Evolutionary conservation across 2,329 filamentous ascomycete species (phyloP), one percentile per base, ranked within the genome.

Genomic region (Sporothrix dimorphospora): DNA sequence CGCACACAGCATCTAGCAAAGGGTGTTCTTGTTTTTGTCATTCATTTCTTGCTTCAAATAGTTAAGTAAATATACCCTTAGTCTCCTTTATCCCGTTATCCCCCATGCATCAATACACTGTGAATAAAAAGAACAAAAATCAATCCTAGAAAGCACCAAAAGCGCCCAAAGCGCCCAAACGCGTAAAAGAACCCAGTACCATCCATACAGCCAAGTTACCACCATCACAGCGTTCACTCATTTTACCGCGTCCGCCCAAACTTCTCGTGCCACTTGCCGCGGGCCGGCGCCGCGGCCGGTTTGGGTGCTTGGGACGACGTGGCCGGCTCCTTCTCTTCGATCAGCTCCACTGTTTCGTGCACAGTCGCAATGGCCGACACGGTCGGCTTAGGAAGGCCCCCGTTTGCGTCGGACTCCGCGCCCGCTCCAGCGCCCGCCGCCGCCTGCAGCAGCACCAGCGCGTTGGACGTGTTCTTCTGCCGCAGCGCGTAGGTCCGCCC

Each of bases 391-490:
- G 27, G 14, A 1, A 24, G 16, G n/a, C n/a, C 53, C 11, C 38
- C 12, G 30, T 74, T 69, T 53, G n/a, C 57, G 34, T 61, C 59
- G 3, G 38, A 61, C 5, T 55, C 70, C 51, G 75, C 71, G 9
- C 76, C 74, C 3, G 83, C 80, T 12, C 16, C 49, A 34, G 72
- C 61, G 6, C 55, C 71, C 49, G 75, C 72, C 9, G 76, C 74
- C 2, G 83, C 80, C 34, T 81, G 78, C 42, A 91, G 81, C 3
- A 91, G 78, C 76, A 90, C 86, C 63, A 91, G 82, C n/a, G 87
- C 86, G 77, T 91, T 91, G 61, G 89, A 91, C 0, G 89, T 90
- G 78, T 90, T 91, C 78, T 91, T 91, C 77, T 91, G 89, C 40
- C 87, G 87, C 63, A 91, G 83, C 6, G 84, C 83, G 80, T 89